phyloP scores from a whole-genome alignment of 2,329 filamentous ascomycete species.

The Ilyonectria sp. region DNA sequence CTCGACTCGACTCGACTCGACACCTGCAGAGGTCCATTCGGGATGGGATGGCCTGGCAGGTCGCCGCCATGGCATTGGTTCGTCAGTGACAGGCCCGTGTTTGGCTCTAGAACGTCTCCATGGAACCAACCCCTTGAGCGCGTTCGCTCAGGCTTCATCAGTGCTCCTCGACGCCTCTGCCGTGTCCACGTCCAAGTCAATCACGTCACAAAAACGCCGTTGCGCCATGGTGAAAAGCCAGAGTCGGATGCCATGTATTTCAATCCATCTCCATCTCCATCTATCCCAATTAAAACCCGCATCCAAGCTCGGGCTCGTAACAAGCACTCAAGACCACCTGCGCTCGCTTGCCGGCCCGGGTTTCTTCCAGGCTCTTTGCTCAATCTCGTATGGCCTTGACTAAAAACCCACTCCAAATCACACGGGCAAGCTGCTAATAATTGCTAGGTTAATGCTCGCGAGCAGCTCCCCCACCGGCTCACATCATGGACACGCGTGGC shows the following conservation, averaged over 20 bases:
- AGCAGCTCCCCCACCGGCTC: background rate
- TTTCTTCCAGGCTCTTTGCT: background rate
- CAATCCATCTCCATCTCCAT: background rate
- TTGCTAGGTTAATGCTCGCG: background rate
- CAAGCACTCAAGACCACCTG: background rate
- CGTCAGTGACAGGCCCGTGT: constrained; percentile 1
- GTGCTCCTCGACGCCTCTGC: background rate
- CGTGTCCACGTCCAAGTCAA: background rate
- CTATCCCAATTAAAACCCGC: constrained; percentile 8
- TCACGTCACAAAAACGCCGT: constrained; percentile 1
- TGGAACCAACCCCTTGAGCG: background rate
- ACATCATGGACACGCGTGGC: constrained; percentile 25
- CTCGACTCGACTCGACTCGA: background rate
- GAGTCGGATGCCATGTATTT: background rate
- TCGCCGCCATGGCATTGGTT: background rate
- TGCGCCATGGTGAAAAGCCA: background rate
- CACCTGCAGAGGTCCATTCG: constrained; percentile 5
- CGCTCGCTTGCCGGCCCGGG: constrained; percentile 2
- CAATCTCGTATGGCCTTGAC: constrained; percentile 12
- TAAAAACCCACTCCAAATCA: constrained; percentile 4
- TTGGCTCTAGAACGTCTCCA: constrained; percentile 4
- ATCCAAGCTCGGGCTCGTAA: constrained; percentile 8
- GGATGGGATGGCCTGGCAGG: background rate
- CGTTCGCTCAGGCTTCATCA: background rate
- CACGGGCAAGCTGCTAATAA: background rate